Percentiles rank a stretch among this genome's conserved stretches.
Conservation (phyloP, 768 basidiomycete genomes). For the Gloeostereum incarnatum region DNA sequence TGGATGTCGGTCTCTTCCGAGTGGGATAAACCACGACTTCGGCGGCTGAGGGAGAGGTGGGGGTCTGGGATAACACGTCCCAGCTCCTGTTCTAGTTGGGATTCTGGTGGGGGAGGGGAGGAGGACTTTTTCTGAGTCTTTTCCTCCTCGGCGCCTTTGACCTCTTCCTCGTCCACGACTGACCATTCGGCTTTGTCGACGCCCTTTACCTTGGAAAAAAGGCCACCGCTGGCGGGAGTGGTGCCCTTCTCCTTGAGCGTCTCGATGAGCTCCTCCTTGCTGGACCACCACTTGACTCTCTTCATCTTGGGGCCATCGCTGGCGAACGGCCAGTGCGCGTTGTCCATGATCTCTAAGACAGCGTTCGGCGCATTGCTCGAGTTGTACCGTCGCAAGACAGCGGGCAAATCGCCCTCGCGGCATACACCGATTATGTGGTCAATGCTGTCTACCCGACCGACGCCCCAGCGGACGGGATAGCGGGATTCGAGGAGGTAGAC, state of each 20-base stretch:
- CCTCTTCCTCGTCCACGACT: slow-evolving; percentile 13
- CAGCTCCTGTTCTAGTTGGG: too few species aligned
- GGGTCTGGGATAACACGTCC: too few species aligned
- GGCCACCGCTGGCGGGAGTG: slow-evolving; percentile 6
- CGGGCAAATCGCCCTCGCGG: slow-evolving; percentile 19
- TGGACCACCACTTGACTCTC: slow-evolving; percentile 19
- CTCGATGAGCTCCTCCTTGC: slow-evolving; percentile 12
- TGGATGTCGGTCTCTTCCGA: too few species aligned
- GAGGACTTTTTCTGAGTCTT: neutral
- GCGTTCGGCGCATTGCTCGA: slow-evolving; percentile 10
- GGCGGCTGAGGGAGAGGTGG: too few species aligned
- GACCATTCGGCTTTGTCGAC: too few species aligned
- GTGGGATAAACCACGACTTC: too few species aligned
- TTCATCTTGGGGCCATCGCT: slow-evolving; percentile 8
- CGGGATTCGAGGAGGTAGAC: slow-evolving; percentile 28
- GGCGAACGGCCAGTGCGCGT: slow-evolving; percentile 27
- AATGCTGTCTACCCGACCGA: slow-evolving; percentile 18
- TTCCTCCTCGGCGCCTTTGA: slow-evolving; percentile 1
- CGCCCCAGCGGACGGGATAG: slow-evolving; percentile 17
- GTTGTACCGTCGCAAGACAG: slow-evolving; percentile 21
- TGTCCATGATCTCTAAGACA: slow-evolving; percentile 21
- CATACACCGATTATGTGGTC: slow-evolving; percentile 25
- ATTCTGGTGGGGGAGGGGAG: too few species aligned
- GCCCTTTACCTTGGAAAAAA: slow-evolving; percentile 18
- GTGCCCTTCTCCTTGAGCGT: slow-evolving; percentile 9